Evolutionary conservation across 2,329 filamentous ascomycete species (phyloP).

Genomic region (Neoarthrinium moseri): DNA sequence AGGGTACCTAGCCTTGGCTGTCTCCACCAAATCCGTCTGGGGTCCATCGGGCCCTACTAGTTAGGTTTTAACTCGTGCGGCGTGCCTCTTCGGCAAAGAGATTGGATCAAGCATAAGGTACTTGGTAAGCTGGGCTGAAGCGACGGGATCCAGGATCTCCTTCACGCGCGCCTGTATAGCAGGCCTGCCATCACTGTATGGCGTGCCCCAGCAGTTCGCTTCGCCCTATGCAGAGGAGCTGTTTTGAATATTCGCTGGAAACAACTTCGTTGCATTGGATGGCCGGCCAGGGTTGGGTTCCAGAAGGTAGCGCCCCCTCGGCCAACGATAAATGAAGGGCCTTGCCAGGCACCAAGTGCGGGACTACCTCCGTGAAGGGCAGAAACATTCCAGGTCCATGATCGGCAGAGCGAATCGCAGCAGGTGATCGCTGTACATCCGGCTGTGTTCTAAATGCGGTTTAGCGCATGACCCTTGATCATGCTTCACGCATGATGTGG

Average conservation of each 20-base stretch:
- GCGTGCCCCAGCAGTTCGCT: too few relatives aligned
- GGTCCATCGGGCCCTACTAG: slow-evolving; percentile 5
- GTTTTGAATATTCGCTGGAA: background rate
- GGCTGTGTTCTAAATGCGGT: slow-evolving; percentile 3
- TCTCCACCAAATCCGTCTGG: slow-evolving; percentile 5
- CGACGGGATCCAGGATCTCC: slow-evolving; percentile 1
- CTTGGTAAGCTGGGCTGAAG: slow-evolving; percentile 1
- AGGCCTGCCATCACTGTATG: too few relatives aligned
- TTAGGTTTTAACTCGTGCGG: slow-evolving; percentile 8
- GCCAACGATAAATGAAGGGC: background rate
- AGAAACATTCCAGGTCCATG: slow-evolving; percentile 15
- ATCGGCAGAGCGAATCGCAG: slow-evolving; percentile 13
- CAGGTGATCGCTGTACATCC: slow-evolving; percentile 13
- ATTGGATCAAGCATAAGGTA: slow-evolving; percentile 11
- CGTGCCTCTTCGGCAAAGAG: slow-evolving; percentile 12
- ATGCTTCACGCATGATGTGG: slow-evolving; percentile 9
- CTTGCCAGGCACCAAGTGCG: slow-evolving; percentile 6
- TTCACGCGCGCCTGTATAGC: too few relatives aligned
- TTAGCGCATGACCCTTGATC: slow-evolving; percentile 10
- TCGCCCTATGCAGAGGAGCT: too few relatives aligned
- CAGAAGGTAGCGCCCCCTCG: background rate
- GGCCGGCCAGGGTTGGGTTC: background rate
- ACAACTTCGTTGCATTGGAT: background rate
- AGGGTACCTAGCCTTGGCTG: slow-evolving; percentile 8
- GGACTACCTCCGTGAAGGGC: slow-evolving; percentile 7